A percentile compares a stretch with the other conserved stretches of the same genome.
phyloP scores from a whole-genome alignment of 495 filamentous ascomycete genomes.

The Schizothecium vesticola region DNA sequence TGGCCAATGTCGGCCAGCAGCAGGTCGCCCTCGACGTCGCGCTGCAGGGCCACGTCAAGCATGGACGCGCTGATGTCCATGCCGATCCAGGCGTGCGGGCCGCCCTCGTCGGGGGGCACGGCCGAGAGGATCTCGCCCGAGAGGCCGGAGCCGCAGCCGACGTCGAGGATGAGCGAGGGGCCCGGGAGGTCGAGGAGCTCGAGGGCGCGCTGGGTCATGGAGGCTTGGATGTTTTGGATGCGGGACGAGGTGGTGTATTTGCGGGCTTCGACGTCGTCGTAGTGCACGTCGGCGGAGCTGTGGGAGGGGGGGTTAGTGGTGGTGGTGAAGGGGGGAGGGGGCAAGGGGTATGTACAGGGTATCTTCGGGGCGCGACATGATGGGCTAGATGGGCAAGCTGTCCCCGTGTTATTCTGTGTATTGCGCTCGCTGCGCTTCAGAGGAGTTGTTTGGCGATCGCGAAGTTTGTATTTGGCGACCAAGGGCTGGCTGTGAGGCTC shows the following conservation, averaged over 20 bases:
- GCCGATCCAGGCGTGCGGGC: conserved; percentile 87
- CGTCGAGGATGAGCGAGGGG: conserved; percentile 84
- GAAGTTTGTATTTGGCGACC: not conserved
- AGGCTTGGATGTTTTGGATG: conserved; percentile 88
- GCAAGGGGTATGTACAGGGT: conserved; percentile 53
- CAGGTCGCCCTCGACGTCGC: conserved; percentile 88
- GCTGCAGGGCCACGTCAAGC: conserved; percentile 85
- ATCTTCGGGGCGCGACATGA: conserved; percentile 95
- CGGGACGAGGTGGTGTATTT: conserved; percentile 98
- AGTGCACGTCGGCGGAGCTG: conserved; percentile 92
- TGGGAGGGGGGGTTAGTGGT: conserved; percentile 2
- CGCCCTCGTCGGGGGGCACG: conserved; percentile 59
- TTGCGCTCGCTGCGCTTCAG: not conserved
- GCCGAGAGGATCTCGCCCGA: conserved; percentile 86
- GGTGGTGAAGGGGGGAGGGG: not conserved
- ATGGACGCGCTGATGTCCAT: conserved; percentile 94
- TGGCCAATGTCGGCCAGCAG: conserved; percentile 92
- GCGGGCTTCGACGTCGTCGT: conserved; percentile 88
- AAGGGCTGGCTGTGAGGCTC: not conserved
- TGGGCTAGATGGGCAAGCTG: conserved; percentile 19
- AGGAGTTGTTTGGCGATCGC: not conserved
- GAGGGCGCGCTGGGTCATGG: conserved; percentile 90
- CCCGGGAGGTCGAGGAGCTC: conserved; percentile 75
- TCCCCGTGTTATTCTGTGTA: not conserved
- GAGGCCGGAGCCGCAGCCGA: conserved; percentile 93